phyloP scores from a whole-genome alignment of 192 early-diverging fungal genomes.

The Gaertneriomyces sp. region DNA sequence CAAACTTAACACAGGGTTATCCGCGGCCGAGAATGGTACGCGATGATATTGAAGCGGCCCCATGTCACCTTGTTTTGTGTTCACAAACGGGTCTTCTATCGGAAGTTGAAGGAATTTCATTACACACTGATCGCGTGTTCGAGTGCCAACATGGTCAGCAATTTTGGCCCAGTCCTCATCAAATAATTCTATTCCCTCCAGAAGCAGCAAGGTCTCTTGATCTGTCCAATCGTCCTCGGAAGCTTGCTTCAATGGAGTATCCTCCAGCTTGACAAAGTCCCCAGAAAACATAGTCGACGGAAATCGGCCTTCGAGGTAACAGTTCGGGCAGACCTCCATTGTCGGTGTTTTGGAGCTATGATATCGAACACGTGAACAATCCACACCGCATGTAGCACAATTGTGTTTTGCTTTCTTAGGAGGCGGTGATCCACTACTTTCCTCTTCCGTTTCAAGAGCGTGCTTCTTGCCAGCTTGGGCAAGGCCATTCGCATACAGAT shows the following conservation, averaged over 20 bases:
- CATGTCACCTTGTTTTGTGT: constrained; percentile 31
- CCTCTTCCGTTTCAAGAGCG: constrained; percentile 7
- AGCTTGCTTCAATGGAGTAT: constrained; percentile 18
- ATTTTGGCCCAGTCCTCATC: constrained; percentile 93
- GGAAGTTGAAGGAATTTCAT: constrained; percentile 82
- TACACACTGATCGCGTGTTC: constrained; percentile 87
- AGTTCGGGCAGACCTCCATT: constrained; percentile 77
- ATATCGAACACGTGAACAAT: constrained; percentile 76
- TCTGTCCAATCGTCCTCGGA: constrained; percentile 68
- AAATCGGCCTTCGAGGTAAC: constrained; percentile 92
- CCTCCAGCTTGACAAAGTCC: constrained; percentile 83
- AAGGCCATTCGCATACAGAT: constrained; percentile 18
- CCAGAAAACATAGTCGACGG: constrained; percentile 73
- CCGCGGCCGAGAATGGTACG: constrained; percentile 72
- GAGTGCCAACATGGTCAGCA: constrained; percentile 87
- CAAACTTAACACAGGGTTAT: constrained; percentile 90
- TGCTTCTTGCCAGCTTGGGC: constrained; percentile 14
- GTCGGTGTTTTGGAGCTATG: constrained; percentile 69
- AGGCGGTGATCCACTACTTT: constrained; percentile 12
- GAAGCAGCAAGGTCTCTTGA: constrained; percentile 77
- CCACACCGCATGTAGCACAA: constrained; percentile 82
- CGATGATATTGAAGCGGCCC: constrained; percentile 68
- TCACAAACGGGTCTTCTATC: constrained; percentile 77
- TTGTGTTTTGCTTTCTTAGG: constrained; percentile 34
- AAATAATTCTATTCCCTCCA: constrained; percentile 92